phyloP scores from a whole-genome alignment of 208 protist genomes.

The Wallacemonas sp. region DNA sequence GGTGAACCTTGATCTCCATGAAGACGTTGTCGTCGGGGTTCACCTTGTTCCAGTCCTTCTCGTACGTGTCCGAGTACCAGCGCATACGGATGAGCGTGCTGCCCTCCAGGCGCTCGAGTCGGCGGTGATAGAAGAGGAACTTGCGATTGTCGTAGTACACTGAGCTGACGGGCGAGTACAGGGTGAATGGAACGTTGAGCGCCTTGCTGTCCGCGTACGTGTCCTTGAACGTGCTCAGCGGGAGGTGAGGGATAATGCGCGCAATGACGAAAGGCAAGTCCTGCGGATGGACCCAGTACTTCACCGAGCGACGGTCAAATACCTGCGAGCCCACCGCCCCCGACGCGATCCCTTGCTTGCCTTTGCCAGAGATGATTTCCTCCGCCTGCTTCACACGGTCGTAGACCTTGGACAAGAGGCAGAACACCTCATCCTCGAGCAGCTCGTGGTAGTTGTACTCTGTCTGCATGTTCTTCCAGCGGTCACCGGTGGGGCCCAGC shows the following conservation, averaged over 20 bases:
- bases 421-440: slow-evolving; percentile 74
- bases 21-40: slow-evolving; percentile 69
- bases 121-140: slow-evolving; percentile 84
- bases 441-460: slow-evolving; percentile 61
- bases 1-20: slow-evolving; percentile 91
- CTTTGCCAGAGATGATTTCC: slow-evolving; percentile 60
- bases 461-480: slow-evolving; percentile 69
- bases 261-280: slow-evolving; percentile 88
- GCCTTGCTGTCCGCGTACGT: slow-evolving; percentile 70
- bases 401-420: slow-evolving; percentile 68
- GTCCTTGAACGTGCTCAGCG: slow-evolving; percentile 84
- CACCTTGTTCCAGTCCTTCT: slow-evolving; percentile 71
- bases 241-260: slow-evolving; percentile 85
- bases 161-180: slow-evolving; percentile 79
- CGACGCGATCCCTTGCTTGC: slow-evolving; percentile 42
- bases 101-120: slow-evolving; percentile 80
- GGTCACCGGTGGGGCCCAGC: slow-evolving; percentile 74
- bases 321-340: slow-evolving; percentile 78
- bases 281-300: slow-evolving; percentile 90
- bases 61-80: slow-evolving; percentile 84
- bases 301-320: slow-evolving; percentile 84
- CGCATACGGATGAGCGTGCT: slow-evolving; percentile 88
- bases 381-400: slow-evolving; percentile 69
- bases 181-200: slow-evolving; percentile 49
- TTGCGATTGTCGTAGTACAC: slow-evolving; percentile 90